These are phyloP conservation scores for Penicillium sp. DNA, from an alignment of 2,329 filamentous ascomycete genomes.

Conservation along the genomic window DNA sequence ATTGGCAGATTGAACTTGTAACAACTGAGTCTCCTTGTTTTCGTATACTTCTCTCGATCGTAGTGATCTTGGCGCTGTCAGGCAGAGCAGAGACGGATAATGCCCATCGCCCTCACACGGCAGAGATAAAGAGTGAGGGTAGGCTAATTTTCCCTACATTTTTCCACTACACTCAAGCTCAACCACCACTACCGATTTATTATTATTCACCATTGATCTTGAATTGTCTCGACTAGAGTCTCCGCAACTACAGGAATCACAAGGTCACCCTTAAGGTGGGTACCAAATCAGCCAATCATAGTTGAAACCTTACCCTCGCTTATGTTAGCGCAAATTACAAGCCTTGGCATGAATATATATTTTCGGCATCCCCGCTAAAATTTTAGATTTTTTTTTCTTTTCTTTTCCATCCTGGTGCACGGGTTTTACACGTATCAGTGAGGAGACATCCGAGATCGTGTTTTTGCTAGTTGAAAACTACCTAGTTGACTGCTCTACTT, in stretches of 20 bases:
- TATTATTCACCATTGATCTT: no score
- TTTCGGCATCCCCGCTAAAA: neutral
- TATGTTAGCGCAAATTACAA: conserved; percentile 30
- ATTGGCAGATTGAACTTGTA: neutral
- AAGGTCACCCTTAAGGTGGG: no score
- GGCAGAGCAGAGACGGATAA: no score
- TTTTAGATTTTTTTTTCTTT: conserved; percentile 40
- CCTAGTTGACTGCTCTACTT: conserved; percentile 75
- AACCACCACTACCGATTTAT: no score
- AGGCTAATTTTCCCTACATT: no score
- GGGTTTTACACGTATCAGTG: conserved; percentile 83
- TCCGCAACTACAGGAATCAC: no score
- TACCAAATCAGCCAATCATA: conserved; percentile 15
- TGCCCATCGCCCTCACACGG: no score
- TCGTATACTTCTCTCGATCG: neutral
- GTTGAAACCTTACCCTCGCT: conserved; percentile 26
- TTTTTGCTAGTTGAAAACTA: conserved; percentile 95
- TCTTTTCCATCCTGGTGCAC: conserved; percentile 52
- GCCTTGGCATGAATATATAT: conserved; percentile 33
- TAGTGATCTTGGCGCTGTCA: no score
- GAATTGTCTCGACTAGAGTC: no score
- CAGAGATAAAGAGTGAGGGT: no score
- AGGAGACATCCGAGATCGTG: conserved; percentile 84
- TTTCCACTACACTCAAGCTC: no score
- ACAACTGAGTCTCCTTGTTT: neutral